Base-by-base conservation (phyloP, 768 basidiomycete genomes). In the Coprinellus micaceus region DNA sequence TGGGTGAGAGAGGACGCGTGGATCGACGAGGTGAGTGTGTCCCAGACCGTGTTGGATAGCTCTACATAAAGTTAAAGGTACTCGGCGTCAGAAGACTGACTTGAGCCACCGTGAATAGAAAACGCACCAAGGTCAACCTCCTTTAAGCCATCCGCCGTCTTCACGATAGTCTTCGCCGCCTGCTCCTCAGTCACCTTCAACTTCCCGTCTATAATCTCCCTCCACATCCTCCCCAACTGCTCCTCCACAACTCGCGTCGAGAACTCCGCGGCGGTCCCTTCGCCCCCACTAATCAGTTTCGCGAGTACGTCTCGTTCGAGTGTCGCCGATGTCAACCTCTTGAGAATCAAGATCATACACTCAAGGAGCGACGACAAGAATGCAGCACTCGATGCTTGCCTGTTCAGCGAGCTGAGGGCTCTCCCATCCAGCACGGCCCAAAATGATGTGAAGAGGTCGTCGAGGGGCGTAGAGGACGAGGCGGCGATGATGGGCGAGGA, bases 401-500 rank as follows among this genome's bases (percentile, higher is more conserved):
- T 77, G 48, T 85, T 76, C 10, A 87, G 75, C 0, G 83, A 75
- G 33, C 77, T 81, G 4, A 90, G 75, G 0, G 87, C 83, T 22
- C 83, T 80, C 5, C 82, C 82, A 51, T 89, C 85, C 1, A 91
- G 68, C 0, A 91, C 93, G 15, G 84, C 81, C 93, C 94, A 97
- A 63, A 98, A 85, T 0, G 91, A 82, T 0, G 76, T 70, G 65
- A 93, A 89, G 41, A 96, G 71, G 26, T 78, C 75, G 2, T 73
- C 61, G 2, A 87, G 66, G 50, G 67, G 71, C 41, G 67, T 53
- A 33, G 62, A 54, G 10, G 56, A 57, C 10, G 63, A 57, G 3
- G 66, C 68, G 13, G 66, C 66, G 33, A 74, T 63, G 33, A 91
- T 89, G 40, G 77, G 74, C 12, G 77, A 67, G 0, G 93, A 89